A percentile compares a stretch with the other conserved stretches of the same genome.
phyloP scores from a whole-genome alignment of 1,139 yeast genomes.

The Barnettozyma hawaiiensis region DNA sequence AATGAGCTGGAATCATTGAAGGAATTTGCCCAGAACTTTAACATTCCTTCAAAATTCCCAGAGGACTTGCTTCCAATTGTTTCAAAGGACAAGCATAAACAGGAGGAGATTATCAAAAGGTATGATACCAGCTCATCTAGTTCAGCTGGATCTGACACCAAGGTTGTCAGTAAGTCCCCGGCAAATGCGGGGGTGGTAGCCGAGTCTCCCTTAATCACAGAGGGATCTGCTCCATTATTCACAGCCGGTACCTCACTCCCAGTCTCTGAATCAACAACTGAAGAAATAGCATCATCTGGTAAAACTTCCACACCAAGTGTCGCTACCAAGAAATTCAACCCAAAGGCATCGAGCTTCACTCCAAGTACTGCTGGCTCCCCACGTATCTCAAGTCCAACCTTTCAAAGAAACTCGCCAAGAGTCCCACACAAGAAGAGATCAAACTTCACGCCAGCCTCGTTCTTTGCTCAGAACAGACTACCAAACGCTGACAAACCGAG shows the following conservation, averaged over 20 bases:
- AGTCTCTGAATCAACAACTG: slow-evolving; percentile 10
- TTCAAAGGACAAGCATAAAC: slow-evolving; percentile 61
- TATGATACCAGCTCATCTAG: slow-evolving; percentile 17
- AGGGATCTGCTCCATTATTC: slow-evolving; percentile 9
- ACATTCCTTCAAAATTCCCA: slow-evolving; percentile 71
- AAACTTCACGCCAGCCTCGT: slow-evolving; percentile 14
- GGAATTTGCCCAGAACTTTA: slow-evolving; percentile 78
- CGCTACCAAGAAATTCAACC: slow-evolving; percentile 52
- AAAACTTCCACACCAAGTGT: slow-evolving; percentile 39
- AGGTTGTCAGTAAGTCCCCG: not conserved
- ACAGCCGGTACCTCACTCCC: slow-evolving; percentile 20
- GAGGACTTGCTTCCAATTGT: slow-evolving; percentile 71
- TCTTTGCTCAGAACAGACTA: slow-evolving; percentile 44
- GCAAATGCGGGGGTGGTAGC: slow-evolving; percentile 4
- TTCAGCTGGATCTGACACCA: slow-evolving; percentile 10
- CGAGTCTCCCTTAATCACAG: slow-evolving; percentile 4
- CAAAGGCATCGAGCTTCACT: slow-evolving; percentile 66
- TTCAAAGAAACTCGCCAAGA: slow-evolving; percentile 22
- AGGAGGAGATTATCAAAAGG: slow-evolving; percentile 48
- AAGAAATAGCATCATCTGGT: slow-evolving; percentile 28
- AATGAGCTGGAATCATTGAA: slow-evolving; percentile 74
- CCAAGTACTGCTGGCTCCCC: slow-evolving; percentile 38
- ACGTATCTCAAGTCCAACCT: slow-evolving; percentile 15
- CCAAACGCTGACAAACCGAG: slow-evolving; percentile 37
- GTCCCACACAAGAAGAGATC: slow-evolving; percentile 12